Percentiles rank a stretch among this genome's conserved stretches.
Conservation (phyloP, 2,329 filamentous ascomycete species). For the Ophiostoma fasciatum region DNA sequence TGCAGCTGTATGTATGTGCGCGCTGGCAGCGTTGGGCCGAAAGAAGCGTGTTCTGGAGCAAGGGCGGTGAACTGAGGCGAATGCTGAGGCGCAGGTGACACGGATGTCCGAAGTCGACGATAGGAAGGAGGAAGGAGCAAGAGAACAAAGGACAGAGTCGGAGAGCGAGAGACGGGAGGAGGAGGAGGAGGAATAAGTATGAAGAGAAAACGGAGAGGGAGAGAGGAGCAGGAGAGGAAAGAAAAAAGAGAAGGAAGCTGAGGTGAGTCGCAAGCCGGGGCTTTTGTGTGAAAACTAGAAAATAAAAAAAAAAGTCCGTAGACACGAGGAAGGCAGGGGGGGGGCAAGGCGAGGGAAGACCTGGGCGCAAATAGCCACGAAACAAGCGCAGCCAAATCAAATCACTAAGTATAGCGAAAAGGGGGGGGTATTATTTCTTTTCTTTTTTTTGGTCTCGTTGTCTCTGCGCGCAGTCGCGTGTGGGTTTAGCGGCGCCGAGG, state of each 20-base stretch:
- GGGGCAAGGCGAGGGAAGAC: not conserved
- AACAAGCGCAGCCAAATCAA: constrained; percentile 10
- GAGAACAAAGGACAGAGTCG: no score
- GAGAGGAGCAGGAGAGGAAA: not conserved
- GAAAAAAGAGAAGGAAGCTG: constrained; percentile 1
- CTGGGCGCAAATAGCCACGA: constrained; percentile 8
- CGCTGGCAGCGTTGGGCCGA: constrained; percentile 4
- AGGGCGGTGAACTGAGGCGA: not conserved
- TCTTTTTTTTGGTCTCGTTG: constrained; percentile 2
- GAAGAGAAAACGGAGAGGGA: constrained; percentile 1
- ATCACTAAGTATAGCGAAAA: constrained; percentile 5
- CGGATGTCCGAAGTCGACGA: not conserved
- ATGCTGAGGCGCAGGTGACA: not conserved
- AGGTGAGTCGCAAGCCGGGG: constrained; percentile 6
- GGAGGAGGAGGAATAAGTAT: not conserved
- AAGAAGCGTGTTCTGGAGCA: not conserved
- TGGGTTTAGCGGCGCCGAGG: constrained; percentile 8
- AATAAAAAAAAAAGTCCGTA: not conserved
- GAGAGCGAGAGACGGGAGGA: no score
- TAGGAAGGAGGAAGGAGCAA: not conserved
- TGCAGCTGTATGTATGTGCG: constrained; percentile 3
- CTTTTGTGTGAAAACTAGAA: constrained; percentile 8
- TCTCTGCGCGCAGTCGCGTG: constrained; percentile 8
- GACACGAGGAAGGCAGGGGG: not conserved
- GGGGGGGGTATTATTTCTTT: constrained; percentile 4